phyloP scores from a whole-genome alignment of 75 land plant species.

The Chamaecyparis obtusa region DNA sequence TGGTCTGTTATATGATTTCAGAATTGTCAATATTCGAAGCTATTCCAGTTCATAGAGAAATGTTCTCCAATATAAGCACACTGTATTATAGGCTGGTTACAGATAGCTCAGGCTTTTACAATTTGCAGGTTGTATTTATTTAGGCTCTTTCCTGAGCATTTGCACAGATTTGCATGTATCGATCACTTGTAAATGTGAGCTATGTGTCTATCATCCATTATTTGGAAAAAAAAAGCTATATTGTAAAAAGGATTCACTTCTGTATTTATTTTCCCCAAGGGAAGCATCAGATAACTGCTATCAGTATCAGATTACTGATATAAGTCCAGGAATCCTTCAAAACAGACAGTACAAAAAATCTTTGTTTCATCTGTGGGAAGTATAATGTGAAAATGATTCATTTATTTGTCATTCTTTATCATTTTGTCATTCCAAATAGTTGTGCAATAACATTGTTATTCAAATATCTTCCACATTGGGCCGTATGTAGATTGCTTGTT shows the following conservation, averaged over 20 bases:
- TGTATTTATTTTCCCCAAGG: slow-evolving; percentile 7
- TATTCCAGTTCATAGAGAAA: slow-evolving; percentile 3
- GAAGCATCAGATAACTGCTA: slow-evolving; percentile 5
- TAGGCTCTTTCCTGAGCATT: slow-evolving; percentile 7
- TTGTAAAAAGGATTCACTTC: slow-evolving; percentile 10
- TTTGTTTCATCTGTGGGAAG: slow-evolving; percentile 7
- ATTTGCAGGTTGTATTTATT: slow-evolving; percentile 5
- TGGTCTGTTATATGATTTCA: neutral
- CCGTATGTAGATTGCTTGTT: neutral
- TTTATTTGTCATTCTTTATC: neutral
- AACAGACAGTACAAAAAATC: slow-evolving; percentile 5
- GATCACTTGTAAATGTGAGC: slow-evolving; percentile 13
- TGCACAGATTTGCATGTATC: slow-evolving; percentile 6
- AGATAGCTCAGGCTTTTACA: slow-evolving; percentile 1
- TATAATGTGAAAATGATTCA: slow-evolving; percentile 10
- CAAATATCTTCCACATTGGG: neutral
- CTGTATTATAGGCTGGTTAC: slow-evolving; percentile 6
- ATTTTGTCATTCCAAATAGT: no score
- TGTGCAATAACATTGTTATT: neutral
- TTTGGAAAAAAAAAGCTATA: slow-evolving; percentile 6
- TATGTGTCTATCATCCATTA: slow-evolving; percentile 6
- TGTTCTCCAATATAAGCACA: neutral
- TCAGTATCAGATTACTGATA: neutral
- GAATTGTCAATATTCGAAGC: neutral
- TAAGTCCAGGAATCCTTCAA: slow-evolving; percentile 7